phyloP scores from a whole-genome alignment of 2,329 filamentous ascomycete species.

The Delphinella strobiligena region DNA sequence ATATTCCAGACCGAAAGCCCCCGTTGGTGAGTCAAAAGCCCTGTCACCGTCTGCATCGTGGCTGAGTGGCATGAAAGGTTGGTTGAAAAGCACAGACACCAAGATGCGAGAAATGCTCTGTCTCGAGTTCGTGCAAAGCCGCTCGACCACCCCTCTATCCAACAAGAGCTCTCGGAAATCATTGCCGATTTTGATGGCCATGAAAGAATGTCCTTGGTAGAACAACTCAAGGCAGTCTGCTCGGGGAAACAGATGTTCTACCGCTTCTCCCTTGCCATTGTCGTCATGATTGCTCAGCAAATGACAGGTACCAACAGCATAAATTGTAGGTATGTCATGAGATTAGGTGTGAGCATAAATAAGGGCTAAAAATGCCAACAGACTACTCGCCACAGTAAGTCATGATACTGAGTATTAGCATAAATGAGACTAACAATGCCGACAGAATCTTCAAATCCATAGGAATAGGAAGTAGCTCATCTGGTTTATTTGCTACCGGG shows the following conservation, averaged over 20 bases:
- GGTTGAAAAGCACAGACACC: conserved; percentile 37
- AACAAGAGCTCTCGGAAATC: conserved; percentile 15
- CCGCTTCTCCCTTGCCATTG: conserved; percentile 27
- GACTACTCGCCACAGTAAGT: conserved; percentile 12
- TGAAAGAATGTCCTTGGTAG: conserved; percentile 26
- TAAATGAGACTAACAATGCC: conserved; percentile 24
- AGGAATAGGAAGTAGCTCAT: conserved; percentile 25
- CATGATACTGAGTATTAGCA: conserved; percentile 21
- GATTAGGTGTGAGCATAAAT: too few relatives aligned
- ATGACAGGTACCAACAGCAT: conserved; percentile 20
- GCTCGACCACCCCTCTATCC: conserved; percentile 23
- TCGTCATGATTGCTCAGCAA: conserved; percentile 33
- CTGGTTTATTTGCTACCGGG: conserved; percentile 33
- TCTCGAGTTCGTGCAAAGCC: conserved; percentile 26
- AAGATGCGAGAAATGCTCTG: conserved; percentile 31
- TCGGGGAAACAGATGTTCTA: conserved; percentile 28
- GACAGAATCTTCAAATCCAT: conserved; percentile 33
- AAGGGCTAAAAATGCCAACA: too few relatives aligned
- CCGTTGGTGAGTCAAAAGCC: too few relatives aligned
- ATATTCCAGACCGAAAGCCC: conserved; percentile 41
- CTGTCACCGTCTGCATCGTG: too few relatives aligned
- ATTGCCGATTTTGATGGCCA: conserved; percentile 27
- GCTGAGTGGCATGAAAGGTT: too few relatives aligned
- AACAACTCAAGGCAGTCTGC: conserved; percentile 26
- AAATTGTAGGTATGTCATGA: too few relatives aligned